phyloP scores from a whole-genome alignment of 2,329 filamentous ascomycete genomes.

The Scolecobasidium constrictum region DNA sequence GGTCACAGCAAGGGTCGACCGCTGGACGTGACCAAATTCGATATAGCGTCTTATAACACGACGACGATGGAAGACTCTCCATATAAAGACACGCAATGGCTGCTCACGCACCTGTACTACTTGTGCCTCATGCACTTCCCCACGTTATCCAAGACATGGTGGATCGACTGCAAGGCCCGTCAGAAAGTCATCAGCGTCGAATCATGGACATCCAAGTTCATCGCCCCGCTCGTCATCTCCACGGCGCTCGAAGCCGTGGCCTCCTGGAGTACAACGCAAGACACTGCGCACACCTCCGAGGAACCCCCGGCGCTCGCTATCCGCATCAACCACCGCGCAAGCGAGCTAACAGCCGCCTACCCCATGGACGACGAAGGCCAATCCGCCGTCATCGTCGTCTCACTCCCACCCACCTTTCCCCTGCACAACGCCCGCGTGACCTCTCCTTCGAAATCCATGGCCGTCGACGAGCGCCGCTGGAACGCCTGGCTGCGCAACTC shows the following conservation, averaged over 20 bases:
- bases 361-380: constrained; percentile 65
- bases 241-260: constrained; percentile 57
- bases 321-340: constrained; percentile 58
- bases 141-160: constrained; percentile 74
- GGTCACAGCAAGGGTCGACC: constrained; percentile 66
- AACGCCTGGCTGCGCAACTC: constrained; percentile 79
- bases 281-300: constrained; percentile 28
- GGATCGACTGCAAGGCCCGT: constrained; percentile 64
- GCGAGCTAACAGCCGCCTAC: constrained; percentile 75
- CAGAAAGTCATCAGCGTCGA: constrained; percentile 73
- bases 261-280: constrained; percentile 46
- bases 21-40: constrained; percentile 58
- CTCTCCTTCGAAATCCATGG: constrained; percentile 66
- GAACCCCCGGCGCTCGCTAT: constrained; percentile 44
- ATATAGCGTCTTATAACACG: constrained; percentile 53
- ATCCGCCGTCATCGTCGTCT: constrained; percentile 70
- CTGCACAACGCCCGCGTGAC: constrained; percentile 67
- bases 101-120: constrained; percentile 80
- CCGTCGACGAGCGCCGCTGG: constrained; percentile 86
- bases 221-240: constrained; percentile 59
- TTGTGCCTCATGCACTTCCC: constrained; percentile 66
- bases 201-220: constrained; percentile 73
- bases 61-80: constrained; percentile 42
- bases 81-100: constrained; percentile 68
- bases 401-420: constrained; percentile 71